Evolutionary conservation across 2,329 filamentous ascomycete genomes (phyloP), one percentile per base, ranked within the genome.

Genomic region (Fusarium sacchari): DNA sequence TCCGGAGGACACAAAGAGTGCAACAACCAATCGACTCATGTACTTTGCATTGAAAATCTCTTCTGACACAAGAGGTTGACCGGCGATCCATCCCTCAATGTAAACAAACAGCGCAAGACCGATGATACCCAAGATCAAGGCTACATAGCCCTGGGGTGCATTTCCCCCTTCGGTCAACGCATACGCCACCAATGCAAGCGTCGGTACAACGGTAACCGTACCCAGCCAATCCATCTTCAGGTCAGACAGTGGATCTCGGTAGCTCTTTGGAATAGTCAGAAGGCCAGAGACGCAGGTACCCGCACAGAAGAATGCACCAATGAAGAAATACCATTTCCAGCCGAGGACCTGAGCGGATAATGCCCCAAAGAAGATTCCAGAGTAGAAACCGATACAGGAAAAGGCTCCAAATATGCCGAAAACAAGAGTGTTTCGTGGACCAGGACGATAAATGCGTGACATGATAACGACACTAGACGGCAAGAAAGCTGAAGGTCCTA

Each of bases 161-260:
- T 94, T 90, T 0, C 90, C 88, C 13, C 90, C 91, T 53, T 94
- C 91, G 0, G 93, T 95, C 58, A 96, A 88, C 0, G 93, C 92
- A 76, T 91, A 96, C 1, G 94, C 91, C 71, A 94, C 85, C 32
- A 96, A 85, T 5, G 93, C 85, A 18, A 95, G 81, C 0, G 91
- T 93, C 0, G 87, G 86, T 0, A 93, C 86, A 22, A 92, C 91
- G 20, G 91, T 87, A 6, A 81, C 78, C 4, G 88, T 82, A 0
- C 93, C 93, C 64, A 86, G 83, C 88, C 90, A 94, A 78, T 95
- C 93, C 92, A 95, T 94, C 37, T 72, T 72, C 13, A 82, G 62
- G 4, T 49, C 55, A 4, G 73, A 62, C 22, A 78, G 73, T 3
- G 76, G 53, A 17, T 81, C 40, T 58, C 76, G 68, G 58, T 80